These are phyloP conservation scores for Fraxinus ornus DNA, from an alignment of 305 asterid species.

Conservation along the genomic window DNA sequence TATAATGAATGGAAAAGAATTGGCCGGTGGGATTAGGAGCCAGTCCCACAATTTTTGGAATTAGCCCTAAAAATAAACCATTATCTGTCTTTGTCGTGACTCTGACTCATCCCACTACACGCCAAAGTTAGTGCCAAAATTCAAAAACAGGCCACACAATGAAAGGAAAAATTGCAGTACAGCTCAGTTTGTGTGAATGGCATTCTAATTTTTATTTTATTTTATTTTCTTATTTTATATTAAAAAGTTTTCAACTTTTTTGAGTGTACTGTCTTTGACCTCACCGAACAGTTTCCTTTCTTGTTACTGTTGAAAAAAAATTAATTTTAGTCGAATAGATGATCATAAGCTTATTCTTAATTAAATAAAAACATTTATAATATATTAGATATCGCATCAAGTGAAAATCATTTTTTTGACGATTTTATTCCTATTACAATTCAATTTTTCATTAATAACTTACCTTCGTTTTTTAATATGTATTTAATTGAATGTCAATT, in stretches of 20 bases:
- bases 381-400: too few species aligned
- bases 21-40: background rate
- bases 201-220: background rate
- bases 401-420: too few species aligned
- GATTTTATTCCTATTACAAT: too few species aligned
- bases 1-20: background rate
- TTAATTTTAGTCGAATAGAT: background rate
- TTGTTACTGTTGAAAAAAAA: background rate
- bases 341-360: background rate
- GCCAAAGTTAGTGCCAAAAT: slow-evolving; percentile 28
- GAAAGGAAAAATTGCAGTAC: background rate
- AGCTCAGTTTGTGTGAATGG: background rate
- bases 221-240: background rate
- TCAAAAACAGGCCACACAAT: slow-evolving; percentile 11
- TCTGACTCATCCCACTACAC: slow-evolving; percentile 35
- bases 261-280: background rate
- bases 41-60: background rate
- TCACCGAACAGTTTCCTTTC: background rate
- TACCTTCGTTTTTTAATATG: too few species aligned
- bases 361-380: too few species aligned
- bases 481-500: too few species aligned
- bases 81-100: slow-evolving; percentile 32
- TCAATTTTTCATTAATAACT: too few species aligned
- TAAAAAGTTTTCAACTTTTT: background rate
- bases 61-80: background rate